Percentiles rank a stretch among this genome's conserved stretches.
These are phyloP conservation scores for Monilinia vaccinii-corymbosi DNA, from an alignment of 2,329 filamentous ascomycete species.

Conservation along the genomic window DNA sequence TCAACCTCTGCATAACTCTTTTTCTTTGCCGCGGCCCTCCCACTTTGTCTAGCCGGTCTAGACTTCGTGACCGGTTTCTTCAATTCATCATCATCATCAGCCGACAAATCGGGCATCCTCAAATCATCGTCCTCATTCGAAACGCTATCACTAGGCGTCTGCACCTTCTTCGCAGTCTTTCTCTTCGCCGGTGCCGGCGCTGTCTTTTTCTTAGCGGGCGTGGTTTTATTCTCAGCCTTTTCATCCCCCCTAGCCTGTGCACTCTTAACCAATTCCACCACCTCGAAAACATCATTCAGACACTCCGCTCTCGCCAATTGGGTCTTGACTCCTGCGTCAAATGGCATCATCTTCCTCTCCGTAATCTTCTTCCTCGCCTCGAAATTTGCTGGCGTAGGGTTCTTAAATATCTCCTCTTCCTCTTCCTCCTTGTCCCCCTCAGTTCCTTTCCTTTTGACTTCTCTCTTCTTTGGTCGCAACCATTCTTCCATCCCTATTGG, in stretches of 20 bases:
- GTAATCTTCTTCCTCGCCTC: constrained; percentile 20
- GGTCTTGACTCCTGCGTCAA: constrained; percentile 18
- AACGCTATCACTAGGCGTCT: constrained; percentile 1
- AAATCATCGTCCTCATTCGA: constrained; percentile 25
- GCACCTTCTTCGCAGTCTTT: neutral
- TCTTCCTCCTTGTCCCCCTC: constrained; percentile 33
- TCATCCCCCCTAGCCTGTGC: neutral
- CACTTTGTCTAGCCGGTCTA: constrained; percentile 17
- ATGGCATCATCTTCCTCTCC: constrained; percentile 15
- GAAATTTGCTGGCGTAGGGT: constrained; percentile 26
- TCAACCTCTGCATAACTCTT: constrained; percentile 7
- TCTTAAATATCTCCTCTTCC: constrained; percentile 26
- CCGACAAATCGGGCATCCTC: constrained; percentile 34
- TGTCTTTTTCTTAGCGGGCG: constrained; percentile 17
- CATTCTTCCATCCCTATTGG: constrained; percentile 83
- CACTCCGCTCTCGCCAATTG: constrained; percentile 16
- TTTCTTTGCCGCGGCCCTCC: constrained; percentile 17
- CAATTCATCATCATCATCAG: constrained; percentile 22
- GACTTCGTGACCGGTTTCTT: neutral
- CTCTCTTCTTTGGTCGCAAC: constrained; percentile 71
- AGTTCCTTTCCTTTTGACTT: constrained; percentile 41
- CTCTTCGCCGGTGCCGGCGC: constrained; percentile 29
- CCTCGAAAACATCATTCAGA: constrained; percentile 23
- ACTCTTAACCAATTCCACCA: constrained; percentile 20
- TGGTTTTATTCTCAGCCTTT: constrained; percentile 10